A percentile compares a stretch with the other conserved stretches of the same genome.
Evolutionary conservation across 805 yeast species (phyloP).

Genomic region (Yamadazyma paraphyllophila): DNA sequence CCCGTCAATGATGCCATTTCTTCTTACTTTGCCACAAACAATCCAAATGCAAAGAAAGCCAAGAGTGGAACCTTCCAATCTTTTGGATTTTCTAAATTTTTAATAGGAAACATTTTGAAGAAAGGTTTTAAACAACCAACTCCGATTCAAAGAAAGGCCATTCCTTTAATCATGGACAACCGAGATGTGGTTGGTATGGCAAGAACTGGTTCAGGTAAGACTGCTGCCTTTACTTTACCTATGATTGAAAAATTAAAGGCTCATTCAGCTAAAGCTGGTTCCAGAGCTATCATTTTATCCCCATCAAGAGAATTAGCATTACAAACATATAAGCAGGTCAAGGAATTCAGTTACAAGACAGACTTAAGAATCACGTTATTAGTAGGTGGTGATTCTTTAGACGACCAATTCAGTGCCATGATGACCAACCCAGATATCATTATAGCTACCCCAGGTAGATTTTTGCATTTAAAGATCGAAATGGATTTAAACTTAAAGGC

Average conservation of each 20-base stretch:
- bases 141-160: slow-evolving; percentile 94
- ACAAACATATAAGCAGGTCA: slow-evolving; percentile 85
- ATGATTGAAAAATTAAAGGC: slow-evolving; percentile 79
- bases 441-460: slow-evolving; percentile 97
- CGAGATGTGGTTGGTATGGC: slow-evolving; percentile 99
- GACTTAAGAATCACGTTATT: slow-evolving; percentile 77
- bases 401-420: slow-evolving; percentile 92
- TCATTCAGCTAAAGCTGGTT: slow-evolving; percentile 86
- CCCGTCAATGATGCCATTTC: slow-evolving; percentile 18
- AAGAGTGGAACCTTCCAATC: slow-evolving; percentile 85
- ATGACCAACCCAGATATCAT: slow-evolving; percentile 92
- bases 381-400: slow-evolving; percentile 98
- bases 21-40: slow-evolving; percentile 39
- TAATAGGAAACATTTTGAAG: slow-evolving; percentile 66
- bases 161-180: slow-evolving; percentile 82
- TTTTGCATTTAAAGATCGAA: slow-evolving; percentile 91
- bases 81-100: slow-evolving; percentile 76
- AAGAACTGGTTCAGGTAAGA: slow-evolving; percentile 97
- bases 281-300: slow-evolving; percentile 82
- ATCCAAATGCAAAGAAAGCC: slow-evolving; percentile 52
- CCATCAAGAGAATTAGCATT: slow-evolving; percentile 96
- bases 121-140: slow-evolving; percentile 96
- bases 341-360: slow-evolving; percentile 82
- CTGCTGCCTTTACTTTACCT: slow-evolving; percentile 94
- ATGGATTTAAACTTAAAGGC: slow-evolving; percentile 83